Percentiles rank a stretch among this genome's conserved stretches.
These are phyloP conservation scores for Metschnikowia chrysomelidarum DNA, from an alignment of 805 yeast genomes.

Conservation along the genomic window DNA sequence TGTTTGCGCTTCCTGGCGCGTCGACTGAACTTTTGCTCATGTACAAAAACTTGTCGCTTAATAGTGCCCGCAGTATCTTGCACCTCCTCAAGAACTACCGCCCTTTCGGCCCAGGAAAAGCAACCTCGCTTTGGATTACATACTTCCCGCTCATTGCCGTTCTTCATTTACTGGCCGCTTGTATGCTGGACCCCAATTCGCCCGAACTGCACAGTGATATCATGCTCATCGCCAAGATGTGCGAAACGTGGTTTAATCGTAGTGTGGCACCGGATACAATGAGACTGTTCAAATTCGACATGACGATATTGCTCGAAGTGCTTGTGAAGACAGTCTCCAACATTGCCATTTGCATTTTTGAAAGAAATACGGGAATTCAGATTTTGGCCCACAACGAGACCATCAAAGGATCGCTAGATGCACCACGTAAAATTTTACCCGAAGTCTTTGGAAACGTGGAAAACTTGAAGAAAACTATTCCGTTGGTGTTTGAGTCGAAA, in stretches of 20 bases:
- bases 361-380: conserved; percentile 18
- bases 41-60: conserved; percentile 29
- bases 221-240: conserved; percentile 24
- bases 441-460: conserved; percentile 13
- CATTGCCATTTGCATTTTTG: conserved; percentile 23
- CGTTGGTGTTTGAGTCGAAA: conserved; percentile 6
- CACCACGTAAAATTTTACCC: conserved; percentile 17
- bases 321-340: conserved; percentile 22
- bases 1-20: conserved; percentile 18
- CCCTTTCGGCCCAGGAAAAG: conserved; percentile 17
- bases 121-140: conserved; percentile 31
- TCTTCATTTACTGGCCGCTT: conserved; percentile 28
- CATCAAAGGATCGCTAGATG: conserved; percentile 18
- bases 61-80: conserved; percentile 38
- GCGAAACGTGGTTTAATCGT: conserved; percentile 11
- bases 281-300: conserved; percentile 7
- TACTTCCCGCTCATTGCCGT: conserved; percentile 34
- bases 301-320: conserved; percentile 16
- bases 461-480: conserved; percentile 3
- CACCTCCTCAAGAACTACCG: conserved; percentile 22
- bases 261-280: conserved; percentile 8
- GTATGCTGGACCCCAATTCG: conserved; percentile 30
- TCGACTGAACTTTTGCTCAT: conserved; percentile 15
- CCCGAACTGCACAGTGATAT: conserved; percentile 29
- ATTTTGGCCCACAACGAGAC: conserved; percentile 15